Conservation (phyloP, 495 filamentous ascomycete genomes). For the Pseudevernia furfuracea region DNA sequence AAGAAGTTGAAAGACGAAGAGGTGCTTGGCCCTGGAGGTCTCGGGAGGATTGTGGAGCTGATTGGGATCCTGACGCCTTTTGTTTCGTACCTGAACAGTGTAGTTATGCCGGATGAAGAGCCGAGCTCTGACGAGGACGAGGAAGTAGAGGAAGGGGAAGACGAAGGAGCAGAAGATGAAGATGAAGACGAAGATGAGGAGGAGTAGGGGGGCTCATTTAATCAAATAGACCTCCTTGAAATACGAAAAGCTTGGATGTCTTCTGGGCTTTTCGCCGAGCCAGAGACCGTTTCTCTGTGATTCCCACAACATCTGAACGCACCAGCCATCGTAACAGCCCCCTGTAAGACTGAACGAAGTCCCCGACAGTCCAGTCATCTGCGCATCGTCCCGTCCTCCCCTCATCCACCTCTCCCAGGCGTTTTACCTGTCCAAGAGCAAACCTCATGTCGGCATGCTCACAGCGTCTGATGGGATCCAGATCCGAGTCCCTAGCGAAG, state of each 20-base stretch:
- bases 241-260: background rate
- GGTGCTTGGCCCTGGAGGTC: constrained; percentile 42
- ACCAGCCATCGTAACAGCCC: background rate
- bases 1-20: constrained; percentile 53
- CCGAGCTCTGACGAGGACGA: constrained; percentile 13
- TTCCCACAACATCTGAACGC: background rate
- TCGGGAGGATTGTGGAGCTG: constrained; percentile 47
- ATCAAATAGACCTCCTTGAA: background rate
- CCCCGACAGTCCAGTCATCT: background rate
- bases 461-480: background rate
- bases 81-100: constrained; percentile 56
- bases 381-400: background rate
- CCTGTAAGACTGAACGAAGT: background rate
- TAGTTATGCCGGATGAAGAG: constrained; percentile 55
- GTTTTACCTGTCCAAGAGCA: background rate
- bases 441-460: background rate
- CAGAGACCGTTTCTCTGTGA: background rate
- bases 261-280: background rate
- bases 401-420: background rate
- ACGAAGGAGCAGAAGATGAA: constrained; percentile 19
- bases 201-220: constrained; percentile 20
- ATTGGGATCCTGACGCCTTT: constrained; percentile 56
- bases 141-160: constrained; percentile 22
- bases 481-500: too few species aligned
- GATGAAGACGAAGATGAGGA: constrained; percentile 7